Evolutionary conservation across 768 basidiomycete genomes (phyloP), one percentile per base, ranked within the genome.

Genomic region (Calocybe cyanea): DNA sequence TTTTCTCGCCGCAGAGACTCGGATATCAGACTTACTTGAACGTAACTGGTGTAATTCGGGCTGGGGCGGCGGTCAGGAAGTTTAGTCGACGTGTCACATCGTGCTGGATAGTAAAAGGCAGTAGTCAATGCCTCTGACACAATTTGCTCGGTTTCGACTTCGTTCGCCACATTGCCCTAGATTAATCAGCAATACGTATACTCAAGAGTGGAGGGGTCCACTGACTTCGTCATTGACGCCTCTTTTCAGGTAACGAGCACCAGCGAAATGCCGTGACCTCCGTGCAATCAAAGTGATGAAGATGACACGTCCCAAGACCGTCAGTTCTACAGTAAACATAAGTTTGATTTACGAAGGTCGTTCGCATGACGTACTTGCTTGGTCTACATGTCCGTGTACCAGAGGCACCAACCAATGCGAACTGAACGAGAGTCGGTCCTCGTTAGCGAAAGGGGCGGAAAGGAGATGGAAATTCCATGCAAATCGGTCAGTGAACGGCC

Each of bases 121-220:
- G 92, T 94, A 0, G 89, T 94, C 4, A 90, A 61, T 0, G 89
- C 87, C 59, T 95, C 93, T 7, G 85, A 87, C 0, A 95, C 91
- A 41, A 99, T 95, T 58, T 99, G 96, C 62, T 99, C 96, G 0
- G 93, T 96, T 66, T 99, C 96, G 1, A 99, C 96, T 63, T 98
- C 96, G 59, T 99, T 99, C 2, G 95, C 95, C 8, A 98, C 95
- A 60, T 94, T 92, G 2, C 96, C 96, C 92, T 96, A 50, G n/a
- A 15, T 28, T 48, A 11, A 28, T 6, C 6, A 11, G 11, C 5
- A 28, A 28, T 28, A 28, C 5, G 25, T 25, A 33, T 18, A 23
- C 13, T 38, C 11, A 17, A 23, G 33, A 32, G 14, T 30, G 21
- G 13, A 11, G 14, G 2, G 35, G 11, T 11, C 3, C 18, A 47